A percentile compares a stretch with the other conserved stretches of the same genome.
Conservation (phyloP, 805 yeast species). For the Torulaspora gathmanii region DNA sequence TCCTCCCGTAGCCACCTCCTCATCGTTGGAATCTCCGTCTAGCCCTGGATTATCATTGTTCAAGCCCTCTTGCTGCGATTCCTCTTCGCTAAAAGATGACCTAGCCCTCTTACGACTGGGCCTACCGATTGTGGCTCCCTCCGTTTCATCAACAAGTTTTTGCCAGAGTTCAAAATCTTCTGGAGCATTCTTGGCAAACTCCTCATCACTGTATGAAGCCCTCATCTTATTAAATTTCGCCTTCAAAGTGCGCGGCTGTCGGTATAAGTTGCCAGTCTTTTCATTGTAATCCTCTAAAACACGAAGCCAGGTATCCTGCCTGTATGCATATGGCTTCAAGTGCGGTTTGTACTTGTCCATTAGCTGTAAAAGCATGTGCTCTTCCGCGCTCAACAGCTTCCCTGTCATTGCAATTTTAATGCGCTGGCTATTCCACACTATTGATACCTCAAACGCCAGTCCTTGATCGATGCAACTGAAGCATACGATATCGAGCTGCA, state of each 20-base stretch:
- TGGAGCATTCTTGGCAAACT: slow-evolving; percentile 7
- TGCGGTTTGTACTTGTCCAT: slow-evolving; percentile 30
- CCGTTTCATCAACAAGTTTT: slow-evolving; percentile 12
- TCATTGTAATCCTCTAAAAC: slow-evolving; percentile 27
- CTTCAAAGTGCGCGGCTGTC: slow-evolving; percentile 32
- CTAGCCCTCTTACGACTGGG: slow-evolving; percentile 1
- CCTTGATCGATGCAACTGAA: not conserved
- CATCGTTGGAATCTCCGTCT: not conserved
- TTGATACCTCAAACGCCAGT: not conserved
- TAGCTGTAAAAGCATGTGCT: slow-evolving; percentile 20
- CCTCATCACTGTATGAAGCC: slow-evolving; percentile 13
- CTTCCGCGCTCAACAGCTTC: slow-evolving; percentile 13
- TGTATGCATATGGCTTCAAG: slow-evolving; percentile 24
- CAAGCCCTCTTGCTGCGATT: not conserved
- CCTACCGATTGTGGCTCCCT: not conserved
- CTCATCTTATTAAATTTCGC: slow-evolving; percentile 28
- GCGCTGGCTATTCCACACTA: too few relatives aligned
- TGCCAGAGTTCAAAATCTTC: slow-evolving; percentile 13
- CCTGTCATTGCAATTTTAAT: not conserved
- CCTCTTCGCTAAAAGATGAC: not conserved
- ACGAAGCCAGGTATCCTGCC: slow-evolving; percentile 28
- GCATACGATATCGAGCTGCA: not conserved
- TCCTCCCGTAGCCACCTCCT: not conserved
- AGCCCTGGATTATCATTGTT: not conserved
- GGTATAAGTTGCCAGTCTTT: slow-evolving; percentile 21